These are phyloP conservation scores for Trypanosoma brucei DNA, from an alignment of 208 protist species.

Conservation along the genomic window DNA sequence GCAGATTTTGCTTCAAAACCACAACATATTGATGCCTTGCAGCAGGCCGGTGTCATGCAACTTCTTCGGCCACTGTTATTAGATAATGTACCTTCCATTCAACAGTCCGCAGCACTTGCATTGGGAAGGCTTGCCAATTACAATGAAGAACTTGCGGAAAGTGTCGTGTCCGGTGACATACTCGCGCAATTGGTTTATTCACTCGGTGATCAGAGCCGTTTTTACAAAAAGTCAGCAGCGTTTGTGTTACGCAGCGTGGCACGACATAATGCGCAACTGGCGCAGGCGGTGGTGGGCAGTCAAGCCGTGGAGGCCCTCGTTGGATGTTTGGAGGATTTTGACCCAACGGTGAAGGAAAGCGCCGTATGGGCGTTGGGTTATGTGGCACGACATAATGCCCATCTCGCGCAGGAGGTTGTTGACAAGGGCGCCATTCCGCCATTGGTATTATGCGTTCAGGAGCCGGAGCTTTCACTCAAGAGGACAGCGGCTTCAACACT, in stretches of 20 bases:
- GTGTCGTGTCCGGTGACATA: slow-evolving; percentile 96
- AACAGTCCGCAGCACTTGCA: slow-evolving; percentile 97
- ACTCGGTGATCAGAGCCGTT: slow-evolving; percentile 95
- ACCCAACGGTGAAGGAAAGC: slow-evolving; percentile 96
- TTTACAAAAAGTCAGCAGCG: slow-evolving; percentile 98
- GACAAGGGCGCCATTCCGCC: slow-evolving; percentile 95
- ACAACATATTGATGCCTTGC: slow-evolving; percentile 95
- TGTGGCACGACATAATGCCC: slow-evolving; percentile 94
- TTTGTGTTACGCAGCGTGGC: slow-evolving; percentile 97
- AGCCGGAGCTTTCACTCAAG: slow-evolving; percentile 97
- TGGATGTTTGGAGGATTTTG: slow-evolving; percentile 96
- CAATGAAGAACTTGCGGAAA: slow-evolving; percentile 96
- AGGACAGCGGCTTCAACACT: slow-evolving; percentile 94
- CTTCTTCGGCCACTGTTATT: slow-evolving; percentile 96
- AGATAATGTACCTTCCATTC: slow-evolving; percentile 96
- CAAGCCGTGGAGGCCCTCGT: slow-evolving; percentile 96
- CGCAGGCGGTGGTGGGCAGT: slow-evolving; percentile 96
- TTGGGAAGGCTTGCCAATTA: slow-evolving; percentile 97
- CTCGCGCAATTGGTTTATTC: slow-evolving; percentile 97
- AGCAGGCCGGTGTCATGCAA: slow-evolving; percentile 95
- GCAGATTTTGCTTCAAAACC: slow-evolving; percentile 94
- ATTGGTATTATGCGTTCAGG: slow-evolving; percentile 97
- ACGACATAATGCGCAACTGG: slow-evolving; percentile 95
- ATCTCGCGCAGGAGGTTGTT: slow-evolving; percentile 93
- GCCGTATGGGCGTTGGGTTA: slow-evolving; percentile 98